These are phyloP conservation scores for Gossypium raimondii DNA, from an alignment of 345 rosid species.

Conservation along the genomic window DNA sequence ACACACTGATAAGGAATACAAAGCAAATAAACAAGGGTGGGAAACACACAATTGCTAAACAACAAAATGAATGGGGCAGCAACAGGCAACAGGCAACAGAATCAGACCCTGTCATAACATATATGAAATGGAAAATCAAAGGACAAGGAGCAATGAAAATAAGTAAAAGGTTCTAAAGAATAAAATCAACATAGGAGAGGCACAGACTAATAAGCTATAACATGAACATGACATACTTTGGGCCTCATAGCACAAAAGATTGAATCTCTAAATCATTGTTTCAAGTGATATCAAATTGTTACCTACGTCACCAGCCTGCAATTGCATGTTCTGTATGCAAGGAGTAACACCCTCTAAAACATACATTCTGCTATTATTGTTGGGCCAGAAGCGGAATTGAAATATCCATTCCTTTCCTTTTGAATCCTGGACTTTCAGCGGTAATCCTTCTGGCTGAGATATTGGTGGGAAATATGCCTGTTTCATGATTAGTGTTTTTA, in stretches of 20 bases:
- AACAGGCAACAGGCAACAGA: not conserved
- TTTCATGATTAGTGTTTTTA: constrained; percentile 18
- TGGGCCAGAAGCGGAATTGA: constrained; percentile 96
- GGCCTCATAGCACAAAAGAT: constrained; percentile 1
- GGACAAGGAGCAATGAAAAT: constrained; percentile 15
- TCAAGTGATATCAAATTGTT: constrained; percentile 21
- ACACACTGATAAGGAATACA: constrained; percentile 16
- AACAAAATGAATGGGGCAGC: not conserved
- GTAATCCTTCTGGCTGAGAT: constrained; percentile 82
- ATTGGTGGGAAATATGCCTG: constrained; percentile 91
- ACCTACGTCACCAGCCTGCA: constrained; percentile 99
- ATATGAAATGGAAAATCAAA: constrained; percentile 14
- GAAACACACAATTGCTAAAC: constrained; percentile 13
- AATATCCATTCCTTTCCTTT: constrained; percentile 95
- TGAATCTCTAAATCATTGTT: not conserved
- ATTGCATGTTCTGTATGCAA: constrained; percentile 86
- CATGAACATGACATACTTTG: constrained; percentile 11
- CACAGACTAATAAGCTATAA: not conserved
- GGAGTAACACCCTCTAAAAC: constrained; percentile 91
- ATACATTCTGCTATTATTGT: constrained; percentile 87
- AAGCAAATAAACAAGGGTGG: constrained; percentile 3
- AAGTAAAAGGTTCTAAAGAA: constrained; percentile 9
- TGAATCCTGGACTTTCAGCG: constrained; percentile 87
- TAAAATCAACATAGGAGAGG: constrained; percentile 8
- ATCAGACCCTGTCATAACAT: not conserved